Evolutionary conservation across 192 early-diverging fungal genomes (phyloP), one percentile per base, ranked within the genome.

Genomic region (Coemansia sp.): DNA sequence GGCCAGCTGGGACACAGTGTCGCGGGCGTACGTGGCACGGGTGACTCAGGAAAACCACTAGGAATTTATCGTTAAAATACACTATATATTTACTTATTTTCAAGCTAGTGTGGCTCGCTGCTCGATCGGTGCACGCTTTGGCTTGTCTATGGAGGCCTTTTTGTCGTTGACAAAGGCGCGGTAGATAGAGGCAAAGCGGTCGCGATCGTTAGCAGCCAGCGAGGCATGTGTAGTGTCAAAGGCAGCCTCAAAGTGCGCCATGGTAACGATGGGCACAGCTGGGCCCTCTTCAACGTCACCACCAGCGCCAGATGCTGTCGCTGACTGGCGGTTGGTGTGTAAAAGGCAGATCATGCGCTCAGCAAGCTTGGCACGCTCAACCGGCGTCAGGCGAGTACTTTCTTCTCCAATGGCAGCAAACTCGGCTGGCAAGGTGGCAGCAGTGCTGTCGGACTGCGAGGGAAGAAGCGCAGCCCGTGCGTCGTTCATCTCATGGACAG

Each of bases 1-100:
- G 87, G 91, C 93, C 39, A 87, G 91, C 59, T 96, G 94, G 92
- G 93, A 94, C 74, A 75, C 89, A 14, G 88, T 93, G 13, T 91
- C 93, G 35, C 86, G 88, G 39, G 79, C 91, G 8, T 96, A 95
- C 39, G 81, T 94, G 21, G 80, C 77, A 61, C 85, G 91, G 42
- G 84, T 93, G 23, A 92, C 94, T 74, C 76, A 88, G 55, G 91
- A 94, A 47, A 38, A 67, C n/a, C 14, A 68, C 13, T 60, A 68
- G 16, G 21, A 32, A 19, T 17, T 14, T 65, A 65, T 33, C 38
- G 16, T 13, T 28, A 65, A 50, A 53, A 57, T 17, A 59, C 40
- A 42, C 38, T 11, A 16, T 14, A 63, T 23, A 63, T 11, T 50
- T 58, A 16, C 17, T 14, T 17, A 5, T 33, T 9, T 4, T 39